Evolutionary conservation across 441 rosid species (phyloP), one percentile per base, ranked within the genome.

Genomic region (Cnidoscolus chayamansa): DNA sequence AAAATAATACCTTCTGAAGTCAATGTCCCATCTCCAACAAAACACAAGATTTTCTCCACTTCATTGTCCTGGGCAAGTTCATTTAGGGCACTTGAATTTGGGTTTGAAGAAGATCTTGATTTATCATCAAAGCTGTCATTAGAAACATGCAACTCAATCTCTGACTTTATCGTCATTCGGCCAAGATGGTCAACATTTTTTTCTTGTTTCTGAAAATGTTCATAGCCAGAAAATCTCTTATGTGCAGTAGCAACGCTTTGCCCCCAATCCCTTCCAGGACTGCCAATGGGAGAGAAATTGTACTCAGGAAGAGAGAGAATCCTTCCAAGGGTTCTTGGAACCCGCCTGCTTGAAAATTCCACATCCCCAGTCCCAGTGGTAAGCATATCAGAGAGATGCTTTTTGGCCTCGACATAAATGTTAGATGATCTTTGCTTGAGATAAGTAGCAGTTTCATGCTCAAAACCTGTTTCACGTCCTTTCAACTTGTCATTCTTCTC

Each of bases 321-420:
- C 78, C 87, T 83, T 64, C 94, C 98, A 1, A 93, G 84, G 57
- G 96, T 79, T 85, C 76, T 89, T 3, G 88, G 87, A 51, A 73
- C 64, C 60, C 80, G 83, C 64, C 83, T 74, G 51, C 75, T 81
- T 37, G 91, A 84, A 78, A 78, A 74, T 73, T 76, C 83, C 10
- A 62, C 79, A 79, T 76, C 80, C 58, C 79, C 81, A 50, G 81
- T 84, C 72, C 86, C 93, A 73, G 71, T 81, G 74, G 82, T 82
- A 74, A 96, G 81, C 92, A 89, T 86, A 76, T 90, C 97, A 37
- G 92, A 89, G 20, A 96, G 87, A 82, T 88, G 99, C 77, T 88
- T 96, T 87, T 82, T 96, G 78, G 98, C 99, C 80, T 93, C 97
- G 51, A 81, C 65, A 60, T 96, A 93, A 77, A 96, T 88, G 84